Conservation (phyloP, 768 basidiomycete species). For the Chiua virens region DNA sequence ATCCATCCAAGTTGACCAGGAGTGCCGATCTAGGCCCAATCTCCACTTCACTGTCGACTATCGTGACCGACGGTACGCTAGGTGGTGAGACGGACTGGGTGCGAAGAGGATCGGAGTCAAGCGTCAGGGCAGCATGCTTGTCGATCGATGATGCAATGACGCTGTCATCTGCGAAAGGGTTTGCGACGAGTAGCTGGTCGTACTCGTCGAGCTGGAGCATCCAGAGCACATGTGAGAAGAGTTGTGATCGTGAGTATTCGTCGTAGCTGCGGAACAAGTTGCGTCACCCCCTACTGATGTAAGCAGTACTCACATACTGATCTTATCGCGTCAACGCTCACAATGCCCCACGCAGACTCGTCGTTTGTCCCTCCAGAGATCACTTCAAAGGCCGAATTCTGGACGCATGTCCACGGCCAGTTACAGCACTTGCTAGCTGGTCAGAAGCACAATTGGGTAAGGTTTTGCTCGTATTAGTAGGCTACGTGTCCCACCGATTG, state of each 20-base stretch:
- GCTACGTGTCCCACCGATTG: no score
- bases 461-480: slow-evolving; percentile 15
- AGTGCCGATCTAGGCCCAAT: slow-evolving; percentile 4
- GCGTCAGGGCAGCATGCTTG: neutral
- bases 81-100: slow-evolving; percentile 8
- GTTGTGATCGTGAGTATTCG: neutral
- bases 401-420: slow-evolving; percentile 70
- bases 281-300: slow-evolving; percentile 4
- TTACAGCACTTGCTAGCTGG: slow-evolving; percentile 61
- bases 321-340: slow-evolving; percentile 19
- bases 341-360: slow-evolving; percentile 84
- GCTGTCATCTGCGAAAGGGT: slow-evolving; percentile 10
- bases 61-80: neutral
- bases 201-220: slow-evolving; percentile 28
- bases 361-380: slow-evolving; percentile 70
- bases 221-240: slow-evolving; percentile 22
- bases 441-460: slow-evolving; percentile 80
- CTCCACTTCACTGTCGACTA: neutral
- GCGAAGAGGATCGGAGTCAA: slow-evolving; percentile 9
- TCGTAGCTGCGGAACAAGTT: no score
- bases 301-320: slow-evolving; percentile 1
- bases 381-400: slow-evolving; percentile 74
- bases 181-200: slow-evolving; percentile 22
- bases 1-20: neutral
- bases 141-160: neutral